Percentiles rank a stretch among this genome's conserved stretches.
These are phyloP conservation scores for Chalaropsis thielavioides DNA, from an alignment of 2,329 filamentous ascomycete genomes.

Conservation along the genomic window DNA sequence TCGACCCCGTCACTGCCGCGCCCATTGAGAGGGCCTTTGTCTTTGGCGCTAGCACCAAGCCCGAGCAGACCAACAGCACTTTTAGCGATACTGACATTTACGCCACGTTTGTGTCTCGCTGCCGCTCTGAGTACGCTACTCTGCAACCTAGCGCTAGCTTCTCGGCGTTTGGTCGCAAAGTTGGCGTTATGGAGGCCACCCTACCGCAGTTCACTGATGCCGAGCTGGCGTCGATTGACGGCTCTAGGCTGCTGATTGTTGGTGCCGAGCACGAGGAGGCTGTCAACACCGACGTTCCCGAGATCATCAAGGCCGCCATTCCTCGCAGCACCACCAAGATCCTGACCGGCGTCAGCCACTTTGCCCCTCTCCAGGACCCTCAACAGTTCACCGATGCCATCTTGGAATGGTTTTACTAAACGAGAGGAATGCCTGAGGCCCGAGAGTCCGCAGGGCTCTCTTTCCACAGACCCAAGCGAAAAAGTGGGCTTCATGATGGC, in stretches of 20 bases:
- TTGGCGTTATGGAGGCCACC: constrained; percentile 26
- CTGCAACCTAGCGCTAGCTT: constrained; percentile 28
- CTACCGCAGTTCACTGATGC: constrained; percentile 25
- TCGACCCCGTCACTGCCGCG: constrained; percentile 23
- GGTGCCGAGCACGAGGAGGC: constrained; percentile 27
- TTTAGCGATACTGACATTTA: constrained; percentile 26
- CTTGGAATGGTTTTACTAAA: constrained; percentile 22
- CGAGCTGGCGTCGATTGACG: constrained; percentile 23
- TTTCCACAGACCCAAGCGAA: background rate
- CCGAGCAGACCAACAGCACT: constrained; percentile 26
- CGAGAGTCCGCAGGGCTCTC: background rate
- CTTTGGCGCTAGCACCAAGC: constrained; percentile 26
- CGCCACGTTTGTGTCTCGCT: constrained; percentile 25
- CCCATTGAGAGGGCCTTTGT: constrained; percentile 29
- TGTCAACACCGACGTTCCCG: constrained; percentile 27
- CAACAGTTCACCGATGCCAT: constrained; percentile 25
- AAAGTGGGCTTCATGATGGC: background rate
- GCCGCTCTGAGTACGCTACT: constrained; percentile 25
- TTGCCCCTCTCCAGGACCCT: constrained; percentile 30
- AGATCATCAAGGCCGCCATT: constrained; percentile 26
- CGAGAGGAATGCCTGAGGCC: background rate
- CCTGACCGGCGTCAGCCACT: constrained; percentile 29
- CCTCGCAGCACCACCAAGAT: constrained; percentile 26
- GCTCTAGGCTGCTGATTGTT: constrained; percentile 23
- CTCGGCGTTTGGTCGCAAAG: constrained; percentile 26